Conservation (phyloP, 2,329 filamentous ascomycete genomes). For the Grosmannia penicillata region DNA sequence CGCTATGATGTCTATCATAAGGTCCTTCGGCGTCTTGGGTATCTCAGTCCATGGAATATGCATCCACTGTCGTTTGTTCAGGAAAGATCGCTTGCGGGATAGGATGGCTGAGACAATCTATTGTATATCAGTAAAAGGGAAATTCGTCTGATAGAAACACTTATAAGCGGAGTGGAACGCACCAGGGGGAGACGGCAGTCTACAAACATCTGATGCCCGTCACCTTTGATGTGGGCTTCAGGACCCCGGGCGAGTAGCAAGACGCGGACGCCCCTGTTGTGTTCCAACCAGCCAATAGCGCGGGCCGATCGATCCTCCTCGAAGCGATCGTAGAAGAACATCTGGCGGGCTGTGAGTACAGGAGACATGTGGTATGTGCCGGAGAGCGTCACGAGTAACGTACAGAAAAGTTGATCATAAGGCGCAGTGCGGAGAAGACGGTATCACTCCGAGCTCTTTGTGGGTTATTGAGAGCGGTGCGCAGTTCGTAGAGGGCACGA, state of each 20-base stretch:
- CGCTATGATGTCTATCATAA: conserved; percentile 10
- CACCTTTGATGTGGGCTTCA: conserved; percentile 7
- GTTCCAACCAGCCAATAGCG: conserved; percentile 10
- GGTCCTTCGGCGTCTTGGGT: conserved; percentile 10
- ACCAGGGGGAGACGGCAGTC: conserved; percentile 10
- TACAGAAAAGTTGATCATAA: conserved; percentile 13
- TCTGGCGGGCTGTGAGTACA: neutral
- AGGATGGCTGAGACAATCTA: conserved; percentile 9
- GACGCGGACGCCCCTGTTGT: conserved; percentile 9
- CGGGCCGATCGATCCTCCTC: conserved; percentile 10
- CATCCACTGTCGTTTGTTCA: conserved; percentile 10
- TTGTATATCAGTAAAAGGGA: neutral
- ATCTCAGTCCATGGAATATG: conserved; percentile 10
- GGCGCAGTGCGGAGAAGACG: conserved; percentile 10
- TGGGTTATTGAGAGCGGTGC: conserved; percentile 7
- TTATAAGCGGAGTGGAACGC: neutral
- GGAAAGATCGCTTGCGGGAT: conserved; percentile 5
- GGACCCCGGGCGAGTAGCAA: conserved; percentile 8
- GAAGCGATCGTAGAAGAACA: conserved; percentile 10
- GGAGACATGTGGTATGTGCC: no score
- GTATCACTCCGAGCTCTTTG: conserved; percentile 9
- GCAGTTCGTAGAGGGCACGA: conserved; percentile 9
- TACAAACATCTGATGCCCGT: conserved; percentile 12
- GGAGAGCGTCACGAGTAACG: neutral
- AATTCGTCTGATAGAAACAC: neutral